Conservation (phyloP, 306 rosid genomes). For the Mimosa pudica region DNA sequence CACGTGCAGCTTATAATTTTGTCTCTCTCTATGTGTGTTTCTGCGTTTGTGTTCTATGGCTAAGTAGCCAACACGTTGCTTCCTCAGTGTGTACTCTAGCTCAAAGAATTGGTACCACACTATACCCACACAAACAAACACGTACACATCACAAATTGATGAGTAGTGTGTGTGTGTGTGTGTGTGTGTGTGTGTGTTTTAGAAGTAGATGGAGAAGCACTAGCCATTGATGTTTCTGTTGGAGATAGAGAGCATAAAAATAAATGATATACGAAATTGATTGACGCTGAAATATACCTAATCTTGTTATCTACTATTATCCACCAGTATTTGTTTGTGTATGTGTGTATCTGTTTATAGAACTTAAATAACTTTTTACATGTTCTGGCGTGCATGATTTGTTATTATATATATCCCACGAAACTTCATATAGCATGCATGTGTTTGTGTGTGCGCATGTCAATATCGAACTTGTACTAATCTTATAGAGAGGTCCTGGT, state of each 20-base stretch:
- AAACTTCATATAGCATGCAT: too few species aligned
- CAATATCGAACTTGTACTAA: neutral
- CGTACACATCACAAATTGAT: neutral
- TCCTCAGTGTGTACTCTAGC: neutral
- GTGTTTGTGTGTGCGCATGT: neutral
- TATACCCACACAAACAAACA: neutral
- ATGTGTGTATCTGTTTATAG: neutral
- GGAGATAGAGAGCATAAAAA: neutral
- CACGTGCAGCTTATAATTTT: neutral
- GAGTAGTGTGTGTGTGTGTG: neutral
- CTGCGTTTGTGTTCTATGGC: neutral
- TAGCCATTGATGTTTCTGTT: neutral
- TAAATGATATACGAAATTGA: neutral
- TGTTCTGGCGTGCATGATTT: neutral
- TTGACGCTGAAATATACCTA: neutral
- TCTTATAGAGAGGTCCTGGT: neutral
- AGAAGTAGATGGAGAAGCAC: neutral
- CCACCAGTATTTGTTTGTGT: neutral
- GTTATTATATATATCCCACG: neutral
- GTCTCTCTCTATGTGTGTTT: neutral
- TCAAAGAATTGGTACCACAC: neutral
- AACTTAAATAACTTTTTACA: neutral
- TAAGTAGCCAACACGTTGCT: slow-evolving; percentile 11
- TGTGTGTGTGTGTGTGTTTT: neutral
- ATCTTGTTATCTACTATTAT: neutral